Conservation (phyloP, 2,329 filamentous ascomycete species). For the Claviceps pusilla region DNA sequence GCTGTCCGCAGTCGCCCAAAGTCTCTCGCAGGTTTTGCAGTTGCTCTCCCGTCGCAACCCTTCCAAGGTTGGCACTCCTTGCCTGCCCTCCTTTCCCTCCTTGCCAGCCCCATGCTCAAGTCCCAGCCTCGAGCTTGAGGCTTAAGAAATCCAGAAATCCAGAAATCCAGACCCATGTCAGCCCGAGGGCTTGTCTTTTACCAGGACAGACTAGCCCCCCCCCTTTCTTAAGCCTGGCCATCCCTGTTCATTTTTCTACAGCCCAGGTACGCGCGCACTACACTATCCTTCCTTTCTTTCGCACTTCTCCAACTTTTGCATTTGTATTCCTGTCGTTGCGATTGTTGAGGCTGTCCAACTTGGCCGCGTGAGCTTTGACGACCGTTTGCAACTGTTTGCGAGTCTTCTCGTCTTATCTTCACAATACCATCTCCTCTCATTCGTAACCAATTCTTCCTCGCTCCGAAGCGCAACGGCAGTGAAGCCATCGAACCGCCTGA, state of each 20-base stretch:
- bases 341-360: neutral
- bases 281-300: slow-evolving; percentile 4
- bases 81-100: neutral
- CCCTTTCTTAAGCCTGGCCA: slow-evolving; percentile 4
- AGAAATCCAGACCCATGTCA: neutral
- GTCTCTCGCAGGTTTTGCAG: neutral
- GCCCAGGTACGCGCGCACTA: neutral
- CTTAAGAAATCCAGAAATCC: neutral
- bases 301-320: slow-evolving; percentile 1
- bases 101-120: neutral
- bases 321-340: neutral
- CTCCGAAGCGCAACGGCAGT: neutral
- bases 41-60: neutral
- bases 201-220: neutral
- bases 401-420: neutral
- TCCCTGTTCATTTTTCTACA: slow-evolving; percentile 5
- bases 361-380: neutral
- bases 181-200: neutral
- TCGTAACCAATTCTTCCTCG: neutral
- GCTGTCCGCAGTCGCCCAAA: neutral
- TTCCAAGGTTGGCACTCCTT: neutral
- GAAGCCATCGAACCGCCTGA: neutral
- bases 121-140: neutral
- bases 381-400: neutral
- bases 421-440: neutral